A percentile compares a stretch with the other conserved stretches of the same genome.
These are phyloP conservation scores for Kuraishia capsulata DNA, from an alignment of 805 yeast genomes.

Conservation along the genomic window DNA sequence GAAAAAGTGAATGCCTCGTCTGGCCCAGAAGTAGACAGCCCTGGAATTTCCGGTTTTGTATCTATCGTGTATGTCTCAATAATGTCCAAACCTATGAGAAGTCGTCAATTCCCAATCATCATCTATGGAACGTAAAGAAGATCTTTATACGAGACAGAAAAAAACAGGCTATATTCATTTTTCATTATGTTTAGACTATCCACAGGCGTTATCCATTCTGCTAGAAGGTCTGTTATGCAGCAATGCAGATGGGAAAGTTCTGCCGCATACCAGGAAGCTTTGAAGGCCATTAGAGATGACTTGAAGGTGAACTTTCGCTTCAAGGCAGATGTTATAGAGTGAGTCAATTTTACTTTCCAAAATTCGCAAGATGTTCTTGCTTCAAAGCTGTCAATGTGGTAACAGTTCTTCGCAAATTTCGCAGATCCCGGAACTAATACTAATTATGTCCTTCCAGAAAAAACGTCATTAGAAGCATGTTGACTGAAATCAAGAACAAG, in stretches of 20 bases:
- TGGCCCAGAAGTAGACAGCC: too few species aligned
- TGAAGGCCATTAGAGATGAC: slow-evolving; percentile 19
- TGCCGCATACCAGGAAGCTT: slow-evolving; percentile 17
- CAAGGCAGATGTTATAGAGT: slow-evolving; percentile 23
- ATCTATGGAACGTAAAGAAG: neutral
- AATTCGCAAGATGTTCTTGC: neutral
- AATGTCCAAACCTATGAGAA: too few species aligned
- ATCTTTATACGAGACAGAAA: neutral
- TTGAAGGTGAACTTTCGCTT: slow-evolving; percentile 22
- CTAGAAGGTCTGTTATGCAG: neutral
- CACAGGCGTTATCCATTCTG: neutral
- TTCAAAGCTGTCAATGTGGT: neutral
- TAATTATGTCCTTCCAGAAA: slow-evolving; percentile 12
- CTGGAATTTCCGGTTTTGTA: too few species aligned
- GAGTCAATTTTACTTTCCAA: slow-evolving; percentile 2
- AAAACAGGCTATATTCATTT: too few species aligned
- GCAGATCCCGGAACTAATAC: neutral
- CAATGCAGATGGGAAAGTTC: slow-evolving; percentile 16
- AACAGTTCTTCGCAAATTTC: neutral
- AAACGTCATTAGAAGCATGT: slow-evolving; percentile 28
- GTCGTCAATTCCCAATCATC: neutral
- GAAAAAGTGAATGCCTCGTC: too few species aligned
- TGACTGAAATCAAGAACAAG: slow-evolving; percentile 29
- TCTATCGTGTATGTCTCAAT: too few species aligned
- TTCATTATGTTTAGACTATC: neutral